Evolutionary conservation across 1,139 yeast species (phyloP), one percentile per base, ranked within the genome.

Genomic region (Pichia sp.): DNA sequence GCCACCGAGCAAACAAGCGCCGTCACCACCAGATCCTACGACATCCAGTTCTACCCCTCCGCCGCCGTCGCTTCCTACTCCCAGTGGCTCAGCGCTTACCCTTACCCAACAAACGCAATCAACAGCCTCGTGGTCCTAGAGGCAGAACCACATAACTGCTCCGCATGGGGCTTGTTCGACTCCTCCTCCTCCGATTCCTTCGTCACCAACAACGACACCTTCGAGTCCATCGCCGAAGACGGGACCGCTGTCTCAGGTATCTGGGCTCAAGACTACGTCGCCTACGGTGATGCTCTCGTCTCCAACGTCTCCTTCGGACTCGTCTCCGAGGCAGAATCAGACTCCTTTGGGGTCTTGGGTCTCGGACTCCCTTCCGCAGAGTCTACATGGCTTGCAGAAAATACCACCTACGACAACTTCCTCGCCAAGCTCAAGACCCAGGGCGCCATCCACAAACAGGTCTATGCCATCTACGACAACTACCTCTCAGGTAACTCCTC

Each of bases 151-250:
- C 58, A 49, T 38, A 53, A 49, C 33, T 77, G 82, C 63, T 66
- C 67, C 3, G 58, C 61, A 8, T 73, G 71, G 63, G 84, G 84
- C 6, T 70, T 79, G 16, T 83, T 81, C 64, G 72, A 82, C 62
- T 68, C 72, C 38, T 58, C 69, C 12, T 57, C 62, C 8, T 81
- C 86, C 1, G 61, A 76, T 1, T 66, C 84, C 12, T 82, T 73
- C 66, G 62, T 67, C 40, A 64, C 72, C 34, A 78, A 81, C 63
- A 65, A 70, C 34, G 75, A 83, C 6, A 69, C 64, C 50, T 78
- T 77, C 62, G 64, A 61, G 50, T 84, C 84, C 61, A 56, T 68
- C 42, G 86, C 86, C 61, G 87, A 82, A 43, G 92, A 85, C 64
- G 68, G 67, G 8, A 73, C 85, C 41, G 71, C 64, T 60, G 86